Conservation (phyloP, 1,139 yeast species). For the Kodamaea arcana region DNA sequence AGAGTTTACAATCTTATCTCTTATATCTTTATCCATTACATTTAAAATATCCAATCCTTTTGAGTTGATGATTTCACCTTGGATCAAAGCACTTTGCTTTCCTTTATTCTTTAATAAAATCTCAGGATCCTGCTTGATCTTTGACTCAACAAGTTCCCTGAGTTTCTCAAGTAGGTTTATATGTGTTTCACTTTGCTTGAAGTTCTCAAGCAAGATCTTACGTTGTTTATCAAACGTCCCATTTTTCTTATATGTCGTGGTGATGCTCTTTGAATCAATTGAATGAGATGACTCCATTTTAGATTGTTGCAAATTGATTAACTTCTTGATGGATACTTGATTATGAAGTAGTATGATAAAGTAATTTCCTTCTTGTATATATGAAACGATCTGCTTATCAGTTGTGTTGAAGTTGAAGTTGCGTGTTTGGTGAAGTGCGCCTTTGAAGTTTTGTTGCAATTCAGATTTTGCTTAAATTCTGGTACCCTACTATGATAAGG, state of each 20-base stretch:
- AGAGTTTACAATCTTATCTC: constrained; percentile 43
- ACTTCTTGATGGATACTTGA: too few relatives aligned
- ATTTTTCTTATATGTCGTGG: constrained; percentile 43
- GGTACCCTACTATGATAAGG: too few relatives aligned
- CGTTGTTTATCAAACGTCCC: constrained; percentile 51
- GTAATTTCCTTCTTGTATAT: too few relatives aligned
- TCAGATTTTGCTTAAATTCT: too few relatives aligned
- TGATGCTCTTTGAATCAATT: constrained; percentile 37
- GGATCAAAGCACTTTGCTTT: constrained; percentile 50
- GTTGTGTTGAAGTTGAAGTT: too few relatives aligned
- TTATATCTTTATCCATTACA: constrained; percentile 45
- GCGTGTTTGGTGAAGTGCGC: too few relatives aligned
- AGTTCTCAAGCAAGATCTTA: constrained; percentile 39
- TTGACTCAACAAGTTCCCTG: constrained; percentile 42
- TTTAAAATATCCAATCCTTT: constrained; percentile 19
- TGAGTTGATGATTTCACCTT: constrained; percentile 40
- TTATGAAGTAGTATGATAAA: too few relatives aligned
- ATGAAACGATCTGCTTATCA: too few relatives aligned
- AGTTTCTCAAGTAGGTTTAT: constrained; percentile 39
- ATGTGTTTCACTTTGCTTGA: constrained; percentile 42
- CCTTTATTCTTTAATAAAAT: constrained; percentile 49
- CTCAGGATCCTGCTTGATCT: constrained; percentile 47
- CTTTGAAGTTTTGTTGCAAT: too few relatives aligned
- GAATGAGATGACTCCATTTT: not conserved
- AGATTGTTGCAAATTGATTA: not conserved